Base-by-base conservation (phyloP, 1,284 basidiomycete genomes). In the Naganishia liquefaciens region DNA sequence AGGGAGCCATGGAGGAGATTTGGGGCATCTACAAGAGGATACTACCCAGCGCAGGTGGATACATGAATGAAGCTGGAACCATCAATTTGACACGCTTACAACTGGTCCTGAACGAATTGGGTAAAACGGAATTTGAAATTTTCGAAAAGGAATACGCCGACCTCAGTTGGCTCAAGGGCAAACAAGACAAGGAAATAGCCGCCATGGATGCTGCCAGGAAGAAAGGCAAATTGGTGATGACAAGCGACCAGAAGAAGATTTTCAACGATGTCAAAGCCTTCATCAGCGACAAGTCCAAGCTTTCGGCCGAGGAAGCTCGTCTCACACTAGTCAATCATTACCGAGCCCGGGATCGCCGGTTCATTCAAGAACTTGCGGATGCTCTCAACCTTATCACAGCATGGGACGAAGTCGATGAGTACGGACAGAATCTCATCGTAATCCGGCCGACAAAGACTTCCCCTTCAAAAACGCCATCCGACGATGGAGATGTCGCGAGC, bases 21-120 rank as follows among this genome's bases (percentile, higher is more conserved):
- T 99, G 97, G 78, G 89, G 90, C 21, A 91, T 97, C 53, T 99
- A 99, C 81, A 97, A 96, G 83, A 87, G 87, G 75, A 86, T 94
- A 21, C 78, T 99, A 23, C 93, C 93, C 7, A 82, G 81, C 7
- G 83, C 93, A 65, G 88, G 89, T 89, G 96, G 95, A 0, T 99
- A 98, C 77, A 81, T 99, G 64, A 98, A 99, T 74, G 92, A 98
- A 76, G 84, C 83, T 66, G 96, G 96, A 23, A 83, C 81, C 2
- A 92, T 99, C 73, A 87, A 89, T 68, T 86, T 87, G 67, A 83
- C 84, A 68, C 83, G 95, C 27, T 80, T 99, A 55, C 93, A 97
- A 78, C 80, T 92, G 19, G 84, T 99, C 50, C 81, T 99, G 40
- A 84, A 95, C 73, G 89, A 95, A 80, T 89, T 99, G 82, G 85